Conservation (phyloP, 192 early-diverging fungal genomes). For the Gorgonomyces haynaldii region DNA sequence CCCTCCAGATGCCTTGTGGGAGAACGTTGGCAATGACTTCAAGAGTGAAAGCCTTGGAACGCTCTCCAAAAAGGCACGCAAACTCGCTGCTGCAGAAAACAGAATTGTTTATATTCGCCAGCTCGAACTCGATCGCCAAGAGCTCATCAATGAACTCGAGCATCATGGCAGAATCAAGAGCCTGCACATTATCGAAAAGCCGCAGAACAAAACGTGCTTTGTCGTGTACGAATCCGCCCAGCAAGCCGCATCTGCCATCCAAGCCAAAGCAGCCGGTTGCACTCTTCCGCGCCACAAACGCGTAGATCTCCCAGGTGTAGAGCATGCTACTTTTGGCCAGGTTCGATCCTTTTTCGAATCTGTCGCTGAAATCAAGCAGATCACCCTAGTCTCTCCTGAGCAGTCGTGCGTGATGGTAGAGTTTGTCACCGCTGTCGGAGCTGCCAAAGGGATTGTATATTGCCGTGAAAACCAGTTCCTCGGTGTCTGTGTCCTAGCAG, state of each 20-base stretch:
- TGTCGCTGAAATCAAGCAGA: slow-evolving; percentile 5
- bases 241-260: background rate
- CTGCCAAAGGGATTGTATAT: slow-evolving; percentile 1
- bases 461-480: background rate
- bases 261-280: background rate
- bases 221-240: background rate
- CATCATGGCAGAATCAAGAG: no score
- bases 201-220: background rate
- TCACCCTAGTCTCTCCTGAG: background rate
- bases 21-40: no score
- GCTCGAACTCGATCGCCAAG: background rate
- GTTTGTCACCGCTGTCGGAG: slow-evolving; percentile 5
- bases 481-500: background rate
- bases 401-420: background rate
- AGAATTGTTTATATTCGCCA: slow-evolving; percentile 1
- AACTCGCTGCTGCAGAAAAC: slow-evolving; percentile 3
- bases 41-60: no score
- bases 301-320: slow-evolving; percentile 1
- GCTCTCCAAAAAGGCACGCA: slow-evolving; percentile 7
- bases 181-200: no score
- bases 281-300: slow-evolving; percentile 8
- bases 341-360: background rate
- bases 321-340: background rate
- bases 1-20: no score
- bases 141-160: no score